Percentiles rank a stretch among this genome's conserved stretches.
Evolutionary conservation across 2,329 filamentous ascomycete genomes (phyloP).

Genomic region (Aspergillus fumigatus): DNA sequence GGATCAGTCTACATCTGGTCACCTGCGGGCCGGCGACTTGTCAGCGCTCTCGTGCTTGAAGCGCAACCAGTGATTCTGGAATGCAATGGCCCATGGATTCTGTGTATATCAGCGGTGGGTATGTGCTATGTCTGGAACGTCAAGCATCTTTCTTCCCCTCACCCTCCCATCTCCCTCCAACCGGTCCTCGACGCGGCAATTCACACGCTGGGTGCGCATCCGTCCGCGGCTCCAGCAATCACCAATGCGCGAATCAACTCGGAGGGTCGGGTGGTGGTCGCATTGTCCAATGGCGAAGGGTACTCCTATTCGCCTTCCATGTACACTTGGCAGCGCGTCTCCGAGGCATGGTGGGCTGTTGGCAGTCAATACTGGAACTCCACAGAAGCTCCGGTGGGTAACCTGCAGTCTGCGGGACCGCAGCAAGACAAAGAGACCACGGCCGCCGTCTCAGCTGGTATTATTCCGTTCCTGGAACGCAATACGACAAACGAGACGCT

Average conservation of each 20-base stretch:
- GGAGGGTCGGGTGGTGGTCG: slow-evolving; percentile 79
- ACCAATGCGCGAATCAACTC: slow-evolving; percentile 90
- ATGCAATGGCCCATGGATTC: slow-evolving; percentile 79
- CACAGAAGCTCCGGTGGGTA: slow-evolving; percentile 81
- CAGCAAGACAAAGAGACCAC: slow-evolving; percentile 52
- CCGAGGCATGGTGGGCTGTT: slow-evolving; percentile 96
- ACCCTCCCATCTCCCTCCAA: slow-evolving; percentile 83
- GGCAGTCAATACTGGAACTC: slow-evolving; percentile 99
- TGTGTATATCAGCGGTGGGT: slow-evolving; percentile 84
- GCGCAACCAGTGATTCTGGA: slow-evolving; percentile 92
- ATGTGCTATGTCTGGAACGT: slow-evolving; percentile 94
- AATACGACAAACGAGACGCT: slow-evolving; percentile 93
- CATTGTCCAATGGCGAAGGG: slow-evolving; percentile 88
- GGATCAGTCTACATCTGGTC: slow-evolving; percentile 89
- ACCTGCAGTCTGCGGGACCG: slow-evolving; percentile 67
- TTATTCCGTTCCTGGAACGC: slow-evolving; percentile 87
- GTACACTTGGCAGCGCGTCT: slow-evolving; percentile 92
- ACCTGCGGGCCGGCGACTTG: slow-evolving; percentile 76
- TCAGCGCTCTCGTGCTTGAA: slow-evolving; percentile 83
- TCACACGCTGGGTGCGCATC: slow-evolving; percentile 71
- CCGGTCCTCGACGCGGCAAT: slow-evolving; percentile 85
- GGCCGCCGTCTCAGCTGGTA: slow-evolving; percentile 72
- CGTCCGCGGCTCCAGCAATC: slow-evolving; percentile 74
- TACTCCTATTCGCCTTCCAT: slow-evolving; percentile 82
- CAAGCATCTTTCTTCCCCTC: slow-evolving; percentile 73